A percentile compares a stretch with the other conserved stretches of the same genome.
phyloP scores from a whole-genome alignment of 345 rosid genomes.

The Lepidium africanum region DNA sequence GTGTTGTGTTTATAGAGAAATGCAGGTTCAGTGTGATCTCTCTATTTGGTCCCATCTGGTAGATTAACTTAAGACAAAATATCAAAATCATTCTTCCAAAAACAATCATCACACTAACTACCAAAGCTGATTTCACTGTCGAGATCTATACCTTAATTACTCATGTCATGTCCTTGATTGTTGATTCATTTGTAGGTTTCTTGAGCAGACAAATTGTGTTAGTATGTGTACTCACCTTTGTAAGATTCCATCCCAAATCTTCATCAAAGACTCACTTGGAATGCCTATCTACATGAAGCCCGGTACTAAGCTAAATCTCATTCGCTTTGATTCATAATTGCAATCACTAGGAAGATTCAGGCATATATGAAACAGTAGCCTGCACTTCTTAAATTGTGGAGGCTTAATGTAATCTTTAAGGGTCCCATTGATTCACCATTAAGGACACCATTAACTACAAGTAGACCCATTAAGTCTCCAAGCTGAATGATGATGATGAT shows the following conservation, averaged over 20 bases:
- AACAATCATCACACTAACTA: constrained; percentile 34
- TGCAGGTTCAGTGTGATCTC: constrained; percentile 62
- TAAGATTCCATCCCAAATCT: constrained; percentile 68
- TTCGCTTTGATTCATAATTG: neutral
- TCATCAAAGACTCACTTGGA: constrained; percentile 73
- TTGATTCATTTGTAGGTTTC: constrained; percentile 45
- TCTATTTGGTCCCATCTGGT: constrained; percentile 30
- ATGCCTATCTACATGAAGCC: constrained; percentile 91
- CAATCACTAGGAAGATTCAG: neutral
- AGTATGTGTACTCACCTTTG: constrained; percentile 94
- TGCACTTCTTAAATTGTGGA: constrained; percentile 58
- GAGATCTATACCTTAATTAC: neutral
- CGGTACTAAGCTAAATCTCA: constrained; percentile 36
- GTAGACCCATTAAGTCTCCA: constrained; percentile 34
- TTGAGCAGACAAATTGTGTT: constrained; percentile 76
- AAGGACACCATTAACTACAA: constrained; percentile 44
- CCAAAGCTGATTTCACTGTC: constrained; percentile 4
- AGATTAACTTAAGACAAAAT: constrained; percentile 28
- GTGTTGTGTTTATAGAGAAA: constrained; percentile 69
- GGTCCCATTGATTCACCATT: constrained; percentile 58
- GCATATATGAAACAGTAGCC: constrained; percentile 17
- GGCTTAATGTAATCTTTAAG: constrained; percentile 38
- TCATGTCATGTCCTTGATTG: neutral
- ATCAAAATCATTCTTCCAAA: constrained; percentile 18
- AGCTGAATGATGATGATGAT: constrained; percentile 22